Base-by-base conservation (phyloP, 495 filamentous ascomycete species). In the Pseudomonodictys pantanalensis region DNA sequence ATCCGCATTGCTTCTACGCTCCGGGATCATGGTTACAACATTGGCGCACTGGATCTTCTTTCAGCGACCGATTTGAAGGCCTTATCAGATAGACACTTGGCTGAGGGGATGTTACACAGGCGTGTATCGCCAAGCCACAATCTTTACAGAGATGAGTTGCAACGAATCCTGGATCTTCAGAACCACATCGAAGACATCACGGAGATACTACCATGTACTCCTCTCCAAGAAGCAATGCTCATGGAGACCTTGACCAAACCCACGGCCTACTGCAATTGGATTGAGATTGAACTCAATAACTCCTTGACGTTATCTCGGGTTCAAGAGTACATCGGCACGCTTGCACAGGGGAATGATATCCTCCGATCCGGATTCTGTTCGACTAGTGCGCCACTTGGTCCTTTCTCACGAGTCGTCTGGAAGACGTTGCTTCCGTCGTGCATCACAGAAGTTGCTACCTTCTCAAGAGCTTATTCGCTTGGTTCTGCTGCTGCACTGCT, bases 151-250 rank as follows among this genome's bases (percentile, higher is more conserved):
- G 61, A 70, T 6, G 30, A 68, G 22, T 55, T 39, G 8, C n/a
- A 39, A 3, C 24, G 18, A 12, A 44, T 38, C 30, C 38, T 46
- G 18, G 50, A 52, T 12, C 12, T 63, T 7, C 3, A 33, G 9
- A 12, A 28, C 28, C 29, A 41, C 32, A 26, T 46, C 50, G 43
- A 41, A 15, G 10, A 45, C 1, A 71, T 88, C 24, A 74, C 80
- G 7, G 73, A 77, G 18, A 68, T 89, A 24, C 68, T 85, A 20
- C 76, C 76, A 3, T 88, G 86, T 65, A 90, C 84, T 26, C 81
- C 84, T 44, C 76, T 90, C 6, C 90, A 95, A 58, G 72, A 78
- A 20, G 83, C 86, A n/a, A 92, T 95, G 89, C 73, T 95, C 3
- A 72, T 80, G 2, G 88, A 91, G 64, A 90, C 86, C 1, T 66